Evolutionary conservation across 805 yeast species (phyloP).

Genomic region (Wickerhamiella spandovensis): DNA sequence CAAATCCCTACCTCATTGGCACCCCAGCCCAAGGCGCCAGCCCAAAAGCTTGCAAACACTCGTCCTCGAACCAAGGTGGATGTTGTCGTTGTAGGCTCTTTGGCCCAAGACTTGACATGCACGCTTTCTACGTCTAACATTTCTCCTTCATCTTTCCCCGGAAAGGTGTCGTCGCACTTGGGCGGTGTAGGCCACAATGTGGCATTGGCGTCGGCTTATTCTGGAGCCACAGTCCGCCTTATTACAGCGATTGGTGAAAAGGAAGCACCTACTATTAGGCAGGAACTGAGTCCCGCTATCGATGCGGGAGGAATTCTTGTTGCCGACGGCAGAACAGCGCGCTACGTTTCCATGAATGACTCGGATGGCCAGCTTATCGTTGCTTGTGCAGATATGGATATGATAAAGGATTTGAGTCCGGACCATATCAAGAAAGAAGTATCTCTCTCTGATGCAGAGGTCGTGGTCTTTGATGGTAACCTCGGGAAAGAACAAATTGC

Average conservation of each 20-base stretch:
- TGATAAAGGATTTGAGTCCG: conserved; percentile 38
- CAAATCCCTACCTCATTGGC: neutral
- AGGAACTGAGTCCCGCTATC: conserved; percentile 16
- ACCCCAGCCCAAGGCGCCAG: conserved; percentile 1
- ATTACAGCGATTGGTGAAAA: conserved; percentile 28
- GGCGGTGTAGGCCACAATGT: conserved; percentile 86
- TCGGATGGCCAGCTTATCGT: conserved; percentile 47
- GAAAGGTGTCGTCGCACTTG: conserved; percentile 38
- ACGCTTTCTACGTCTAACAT: conserved; percentile 26
- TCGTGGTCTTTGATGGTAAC: conserved; percentile 57
- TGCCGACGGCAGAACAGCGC: conserved; percentile 38
- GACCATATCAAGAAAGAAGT: conserved; percentile 34
- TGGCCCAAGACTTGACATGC: conserved; percentile 64
- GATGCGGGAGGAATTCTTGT: conserved; percentile 31
- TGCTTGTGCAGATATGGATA: conserved; percentile 80
- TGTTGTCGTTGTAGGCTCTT: conserved; percentile 51
- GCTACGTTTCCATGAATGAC: conserved; percentile 59
- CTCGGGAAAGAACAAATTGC: conserved; percentile 33
- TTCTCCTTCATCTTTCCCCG: conserved; percentile 56
- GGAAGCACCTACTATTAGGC: conserved; percentile 14
- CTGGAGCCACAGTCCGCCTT: conserved; percentile 15
- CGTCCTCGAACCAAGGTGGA: neutral
- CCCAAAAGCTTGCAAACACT: neutral
- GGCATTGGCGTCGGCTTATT: conserved; percentile 43
- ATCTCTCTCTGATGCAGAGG: conserved; percentile 30